Percentiles rank a stretch among this genome's conserved stretches.
Evolutionary conservation across 2,329 filamentous ascomycete genomes (phyloP).

Genomic region (Fusarium tuaranense): DNA sequence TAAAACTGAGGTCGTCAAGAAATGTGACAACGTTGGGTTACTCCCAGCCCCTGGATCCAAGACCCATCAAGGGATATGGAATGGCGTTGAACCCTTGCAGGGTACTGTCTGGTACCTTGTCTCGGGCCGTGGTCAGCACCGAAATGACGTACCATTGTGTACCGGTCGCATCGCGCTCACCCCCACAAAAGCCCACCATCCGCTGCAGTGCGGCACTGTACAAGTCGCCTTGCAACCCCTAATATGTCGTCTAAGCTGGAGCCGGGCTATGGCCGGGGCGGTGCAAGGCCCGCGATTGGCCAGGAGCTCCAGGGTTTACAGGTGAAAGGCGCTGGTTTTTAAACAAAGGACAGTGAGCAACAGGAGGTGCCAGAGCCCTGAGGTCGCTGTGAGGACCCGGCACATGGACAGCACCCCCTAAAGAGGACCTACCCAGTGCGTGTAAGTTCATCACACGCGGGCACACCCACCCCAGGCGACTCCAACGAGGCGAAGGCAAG

Average conservation of each 20-base stretch:
- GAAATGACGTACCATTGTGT: conserved; percentile 4
- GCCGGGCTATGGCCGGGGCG: conserved; percentile 13
- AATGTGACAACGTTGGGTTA: conserved; percentile 17
- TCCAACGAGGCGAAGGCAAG: conserved; percentile 21
- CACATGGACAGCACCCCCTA: background rate
- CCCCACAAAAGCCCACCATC: conserved; percentile 20
- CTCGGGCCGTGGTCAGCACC: too few relatives aligned
- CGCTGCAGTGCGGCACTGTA: conserved; percentile 29
- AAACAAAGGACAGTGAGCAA: conserved; percentile 20
- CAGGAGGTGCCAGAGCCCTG: conserved; percentile 22
- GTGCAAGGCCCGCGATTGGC: conserved; percentile 32
- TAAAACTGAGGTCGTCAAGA: conserved; percentile 7
- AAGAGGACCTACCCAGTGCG: conserved; percentile 2
- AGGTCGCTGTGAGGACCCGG: conserved; percentile 24
- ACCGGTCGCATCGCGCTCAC: conserved; percentile 13
- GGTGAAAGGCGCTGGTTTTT: conserved; percentile 19
- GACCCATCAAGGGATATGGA: conserved; percentile 8
- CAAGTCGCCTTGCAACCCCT: conserved; percentile 39
- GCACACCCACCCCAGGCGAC: background rate
- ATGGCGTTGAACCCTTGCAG: conserved; percentile 32
- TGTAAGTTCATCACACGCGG: background rate
- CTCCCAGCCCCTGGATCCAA: conserved; percentile 39
- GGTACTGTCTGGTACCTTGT: conserved; percentile 20
- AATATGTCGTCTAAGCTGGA: conserved; percentile 36
- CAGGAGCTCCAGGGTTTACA: conserved; percentile 20